Conservation (phyloP, 2,329 filamentous ascomycete species). For the Cercospora janseana region DNA sequence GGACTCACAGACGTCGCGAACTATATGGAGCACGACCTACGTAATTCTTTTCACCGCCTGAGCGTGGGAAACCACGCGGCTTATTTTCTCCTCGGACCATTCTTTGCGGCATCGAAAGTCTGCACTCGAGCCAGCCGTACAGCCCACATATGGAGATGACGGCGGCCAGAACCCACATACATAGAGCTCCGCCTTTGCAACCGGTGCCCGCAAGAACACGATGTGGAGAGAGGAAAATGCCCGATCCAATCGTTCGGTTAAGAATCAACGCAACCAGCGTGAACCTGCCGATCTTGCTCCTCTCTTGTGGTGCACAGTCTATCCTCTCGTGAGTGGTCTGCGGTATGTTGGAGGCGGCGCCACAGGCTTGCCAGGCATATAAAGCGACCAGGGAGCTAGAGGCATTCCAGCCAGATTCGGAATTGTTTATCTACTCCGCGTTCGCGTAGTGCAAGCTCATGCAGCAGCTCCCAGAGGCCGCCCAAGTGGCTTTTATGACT, state of each 20-base stretch:
- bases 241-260: constrained; percentile 32
- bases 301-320: constrained; percentile 20
- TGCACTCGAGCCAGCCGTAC: constrained; percentile 47
- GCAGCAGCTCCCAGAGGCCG: not conserved
- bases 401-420: not conserved
- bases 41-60: constrained; percentile 51
- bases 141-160: constrained; percentile 39
- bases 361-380: constrained; percentile 5
- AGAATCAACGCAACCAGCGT: constrained; percentile 27
- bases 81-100: constrained; percentile 38
- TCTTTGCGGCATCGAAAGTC: constrained; percentile 49
- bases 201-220: constrained; percentile 28
- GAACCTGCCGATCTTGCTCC: constrained; percentile 26
- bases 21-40: constrained; percentile 48
- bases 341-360: constrained; percentile 1
- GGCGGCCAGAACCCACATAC: constrained; percentile 44
- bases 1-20: no score
- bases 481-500: not conserved
- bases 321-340: constrained; percentile 19
- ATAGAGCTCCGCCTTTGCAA: constrained; percentile 35
- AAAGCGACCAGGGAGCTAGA: not conserved
- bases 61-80: constrained; percentile 46
- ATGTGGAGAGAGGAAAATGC: constrained; percentile 30
- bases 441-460: not conserved
- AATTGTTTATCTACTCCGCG: constrained; percentile 1